Evolutionary conservation across 1,284 basidiomycete species (phyloP).

Genomic region (Kalmanozyma brasiliensis): DNA sequence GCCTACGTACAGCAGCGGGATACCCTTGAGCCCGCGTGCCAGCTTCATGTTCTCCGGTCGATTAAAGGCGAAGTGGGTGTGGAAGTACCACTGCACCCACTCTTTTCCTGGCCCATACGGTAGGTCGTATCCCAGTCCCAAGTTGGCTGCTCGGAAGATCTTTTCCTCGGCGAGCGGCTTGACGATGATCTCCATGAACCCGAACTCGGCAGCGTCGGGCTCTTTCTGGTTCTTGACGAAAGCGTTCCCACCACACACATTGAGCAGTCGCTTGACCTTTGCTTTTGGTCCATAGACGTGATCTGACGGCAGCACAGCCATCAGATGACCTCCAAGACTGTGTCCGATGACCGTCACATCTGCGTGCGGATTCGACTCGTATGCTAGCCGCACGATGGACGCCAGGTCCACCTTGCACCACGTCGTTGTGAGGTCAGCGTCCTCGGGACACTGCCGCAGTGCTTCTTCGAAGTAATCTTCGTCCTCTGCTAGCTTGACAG

Average conservation of each 20-base stretch:
- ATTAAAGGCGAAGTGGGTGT: slow-evolving; percentile 55
- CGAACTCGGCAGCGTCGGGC: slow-evolving; percentile 48
- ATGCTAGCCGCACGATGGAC: slow-evolving; percentile 40
- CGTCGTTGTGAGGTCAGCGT: slow-evolving; percentile 49
- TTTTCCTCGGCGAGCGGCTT: slow-evolving; percentile 51
- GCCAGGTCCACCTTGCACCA: slow-evolving; percentile 56
- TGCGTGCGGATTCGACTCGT: slow-evolving; percentile 29
- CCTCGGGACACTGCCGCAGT: slow-evolving; percentile 35
- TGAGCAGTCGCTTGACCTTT: slow-evolving; percentile 45
- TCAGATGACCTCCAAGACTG: slow-evolving; percentile 55
- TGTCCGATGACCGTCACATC: slow-evolving; percentile 52
- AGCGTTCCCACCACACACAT: slow-evolving; percentile 58
- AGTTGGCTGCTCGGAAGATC: slow-evolving; percentile 47
- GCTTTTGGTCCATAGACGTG: slow-evolving; percentile 46
- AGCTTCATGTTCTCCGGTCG: slow-evolving; percentile 39
- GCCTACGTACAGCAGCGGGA: slow-evolving; percentile 47
- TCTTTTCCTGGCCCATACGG: slow-evolving; percentile 54
- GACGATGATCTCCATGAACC: slow-evolving; percentile 50
- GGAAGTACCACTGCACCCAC: slow-evolving; percentile 58
- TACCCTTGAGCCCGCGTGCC: slow-evolving; percentile 28
- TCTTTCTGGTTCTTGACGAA: slow-evolving; percentile 47
- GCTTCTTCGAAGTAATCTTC: slow-evolving; percentile 50
- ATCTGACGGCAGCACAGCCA: slow-evolving; percentile 32
- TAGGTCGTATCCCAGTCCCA: slow-evolving; percentile 57
- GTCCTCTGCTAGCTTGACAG: slow-evolving; percentile 40